These are phyloP conservation scores for Neopestalotiopsis rosae DNA, from an alignment of 2,329 filamentous ascomycete genomes.

Conservation along the genomic window DNA sequence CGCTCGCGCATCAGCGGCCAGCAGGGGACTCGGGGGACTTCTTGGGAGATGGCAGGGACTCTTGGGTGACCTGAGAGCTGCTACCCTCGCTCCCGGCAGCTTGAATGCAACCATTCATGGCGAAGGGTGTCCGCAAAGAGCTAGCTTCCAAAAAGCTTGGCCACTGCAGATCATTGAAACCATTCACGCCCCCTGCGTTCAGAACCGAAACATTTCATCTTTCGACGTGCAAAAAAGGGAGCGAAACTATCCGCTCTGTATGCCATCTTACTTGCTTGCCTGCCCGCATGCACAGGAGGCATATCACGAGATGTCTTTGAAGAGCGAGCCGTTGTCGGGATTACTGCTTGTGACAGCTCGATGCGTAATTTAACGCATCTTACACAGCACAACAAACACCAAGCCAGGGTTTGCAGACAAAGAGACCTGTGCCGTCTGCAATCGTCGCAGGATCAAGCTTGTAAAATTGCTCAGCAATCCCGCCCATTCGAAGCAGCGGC, in stretches of 20 bases:
- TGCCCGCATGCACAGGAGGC: not conserved
- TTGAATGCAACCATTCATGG: not conserved
- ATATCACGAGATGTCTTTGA: not conserved
- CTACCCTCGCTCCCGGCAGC: not conserved
- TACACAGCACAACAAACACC: too few species aligned
- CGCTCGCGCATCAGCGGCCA: constrained; percentile 3
- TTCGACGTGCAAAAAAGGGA: not conserved
- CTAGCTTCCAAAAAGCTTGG: constrained; percentile 15
- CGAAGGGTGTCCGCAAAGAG: not conserved
- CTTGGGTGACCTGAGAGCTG: not conserved
- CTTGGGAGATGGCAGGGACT: not conserved
- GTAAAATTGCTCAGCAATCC: not conserved
- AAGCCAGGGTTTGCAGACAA: not conserved
- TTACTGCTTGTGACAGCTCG: constrained; percentile 4
- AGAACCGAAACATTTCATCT: constrained; percentile 12
- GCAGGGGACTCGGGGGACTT: not conserved
- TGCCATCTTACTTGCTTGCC: not conserved
- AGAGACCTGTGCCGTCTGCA: not conserved
- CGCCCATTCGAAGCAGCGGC: constrained; percentile 12
- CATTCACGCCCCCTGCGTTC: constrained; percentile 12
- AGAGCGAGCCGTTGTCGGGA: not conserved
- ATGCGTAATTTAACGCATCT: not conserved
- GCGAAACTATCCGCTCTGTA: not conserved
- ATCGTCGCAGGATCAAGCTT: not conserved
- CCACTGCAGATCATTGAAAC: constrained; percentile 15